Conservation (phyloP, 139 green algal species). For the Chlorella sorokiniana region DNA sequence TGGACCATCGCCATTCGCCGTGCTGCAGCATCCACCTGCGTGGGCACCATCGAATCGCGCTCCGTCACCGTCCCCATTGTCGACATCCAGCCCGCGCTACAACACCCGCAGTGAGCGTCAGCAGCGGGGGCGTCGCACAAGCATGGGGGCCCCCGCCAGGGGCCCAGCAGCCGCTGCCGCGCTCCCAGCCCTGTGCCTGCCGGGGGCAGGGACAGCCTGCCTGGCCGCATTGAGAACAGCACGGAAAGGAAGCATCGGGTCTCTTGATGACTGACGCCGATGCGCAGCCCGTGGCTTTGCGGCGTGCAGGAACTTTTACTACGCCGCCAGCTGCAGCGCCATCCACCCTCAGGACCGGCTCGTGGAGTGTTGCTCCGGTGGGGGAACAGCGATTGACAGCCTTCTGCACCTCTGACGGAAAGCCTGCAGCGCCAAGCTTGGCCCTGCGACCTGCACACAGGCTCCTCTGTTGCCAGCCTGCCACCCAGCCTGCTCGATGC, state of each 20-base stretch:
- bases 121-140: background rate
- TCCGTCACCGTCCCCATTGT: conserved; percentile 69
- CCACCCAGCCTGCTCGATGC: conserved; percentile 17
- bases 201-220: background rate
- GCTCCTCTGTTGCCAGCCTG: conserved; percentile 22
- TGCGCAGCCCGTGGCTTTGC: background rate
- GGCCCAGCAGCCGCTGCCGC: background rate
- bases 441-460: too few species aligned
- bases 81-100: conserved; percentile 75
- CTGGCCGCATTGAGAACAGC: too few species aligned
- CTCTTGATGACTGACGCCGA: background rate
- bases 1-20: too few species aligned
- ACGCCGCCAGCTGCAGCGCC: conserved; percentile 3
- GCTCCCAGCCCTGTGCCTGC: background rate
- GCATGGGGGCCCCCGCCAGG: background rate
- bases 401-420: background rate
- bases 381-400: background rate
- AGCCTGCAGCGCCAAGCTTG: background rate
- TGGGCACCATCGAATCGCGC: conserved; percentile 84
- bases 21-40: conserved; percentile 60
- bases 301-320: conserved; percentile 25
- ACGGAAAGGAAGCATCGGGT: too few species aligned
- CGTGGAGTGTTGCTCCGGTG: conserved; percentile 55
- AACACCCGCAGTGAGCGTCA: conserved; percentile 40
- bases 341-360: conserved; percentile 53